A percentile compares a stretch with the other conserved stretches of the same genome.
These are phyloP conservation scores for Talaromyces atroroseus DNA, from an alignment of 2,329 filamentous ascomycete species.

Conservation along the genomic window DNA sequence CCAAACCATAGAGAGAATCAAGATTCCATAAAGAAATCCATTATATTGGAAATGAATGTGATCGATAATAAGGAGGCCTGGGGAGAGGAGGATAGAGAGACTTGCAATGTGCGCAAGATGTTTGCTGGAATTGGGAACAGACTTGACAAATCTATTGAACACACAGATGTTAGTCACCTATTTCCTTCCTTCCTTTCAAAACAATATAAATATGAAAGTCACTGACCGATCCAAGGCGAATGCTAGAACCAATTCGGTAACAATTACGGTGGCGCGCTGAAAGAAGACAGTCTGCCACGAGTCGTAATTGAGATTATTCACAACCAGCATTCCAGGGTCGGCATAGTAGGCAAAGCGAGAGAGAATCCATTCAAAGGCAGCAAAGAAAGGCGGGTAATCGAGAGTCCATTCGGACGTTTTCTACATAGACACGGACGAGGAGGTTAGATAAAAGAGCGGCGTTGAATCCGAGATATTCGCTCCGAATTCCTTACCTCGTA, in stretches of 20 bases:
- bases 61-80: conserved; percentile 92
- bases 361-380: conserved; percentile 90
- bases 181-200: background rate
- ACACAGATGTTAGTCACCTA: conserved; percentile 17
- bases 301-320: conserved; percentile 77
- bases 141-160: conserved; percentile 67
- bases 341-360: conserved; percentile 72
- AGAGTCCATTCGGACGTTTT: conserved; percentile 99
- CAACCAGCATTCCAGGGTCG: conserved; percentile 74
- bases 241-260: conserved; percentile 76
- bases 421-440: conserved; percentile 28
- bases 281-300: conserved; percentile 95
- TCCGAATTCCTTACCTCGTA: conserved; percentile 58
- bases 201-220: background rate
- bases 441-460: background rate
- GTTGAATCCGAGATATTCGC: background rate
- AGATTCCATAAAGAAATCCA: conserved; percentile 86
- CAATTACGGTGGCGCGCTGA: conserved; percentile 80
- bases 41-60: conserved; percentile 99
- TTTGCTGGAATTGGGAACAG: conserved; percentile 59
- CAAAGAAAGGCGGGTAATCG: conserved; percentile 97
- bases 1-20: conserved; percentile 79
- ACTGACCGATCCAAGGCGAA: conserved; percentile 72
- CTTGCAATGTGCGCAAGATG: conserved; percentile 78
- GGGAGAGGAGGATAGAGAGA: conserved; percentile 83